Percentiles rank a stretch among this genome's conserved stretches.
phyloP scores from a whole-genome alignment of 2,329 filamentous ascomycete species.

The Phaeosphaeriaceae sp. region DNA sequence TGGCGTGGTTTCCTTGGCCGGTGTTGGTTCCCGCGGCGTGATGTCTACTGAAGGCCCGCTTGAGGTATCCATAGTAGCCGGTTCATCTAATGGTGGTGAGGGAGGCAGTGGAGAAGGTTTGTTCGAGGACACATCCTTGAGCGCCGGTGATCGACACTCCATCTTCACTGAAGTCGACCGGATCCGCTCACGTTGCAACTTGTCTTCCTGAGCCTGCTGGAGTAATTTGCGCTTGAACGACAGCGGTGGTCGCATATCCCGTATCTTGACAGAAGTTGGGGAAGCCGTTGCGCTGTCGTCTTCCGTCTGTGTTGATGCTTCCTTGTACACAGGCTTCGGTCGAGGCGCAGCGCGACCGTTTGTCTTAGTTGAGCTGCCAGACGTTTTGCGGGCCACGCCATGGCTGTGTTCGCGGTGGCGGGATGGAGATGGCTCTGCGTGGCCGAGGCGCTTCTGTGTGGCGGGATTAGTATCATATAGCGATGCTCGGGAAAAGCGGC shows the following conservation, averaged over 20 bases:
- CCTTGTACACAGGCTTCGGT: conserved; percentile 42
- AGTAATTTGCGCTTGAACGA: conserved; percentile 48
- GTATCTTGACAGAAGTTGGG: conserved; percentile 19
- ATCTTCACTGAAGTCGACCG: conserved; percentile 45
- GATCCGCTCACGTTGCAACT: conserved; percentile 45
- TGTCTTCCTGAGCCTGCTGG: conserved; percentile 47
- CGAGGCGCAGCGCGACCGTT: conserved; percentile 36
- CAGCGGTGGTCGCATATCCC: conserved; percentile 37
- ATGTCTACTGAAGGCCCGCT: conserved; percentile 24
- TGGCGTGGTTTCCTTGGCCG: conserved; percentile 31
- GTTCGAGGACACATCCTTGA: conserved; percentile 41
- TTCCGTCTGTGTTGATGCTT: conserved; percentile 45
- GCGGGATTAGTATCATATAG: conserved; percentile 27
- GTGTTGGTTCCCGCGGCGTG: conserved; percentile 28
- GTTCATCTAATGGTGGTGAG: conserved; percentile 31
- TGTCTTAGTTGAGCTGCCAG: conserved; percentile 50
- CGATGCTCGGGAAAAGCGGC: conserved; percentile 19
- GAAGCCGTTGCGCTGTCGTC: conserved; percentile 16
- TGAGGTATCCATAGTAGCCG: conserved; percentile 35
- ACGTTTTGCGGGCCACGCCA: conserved; percentile 44
- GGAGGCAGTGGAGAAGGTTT: conserved; percentile 41
- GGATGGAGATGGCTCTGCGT: conserved; percentile 46
- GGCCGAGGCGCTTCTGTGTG: conserved; percentile 46
- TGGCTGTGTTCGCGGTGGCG: conserved; percentile 45
- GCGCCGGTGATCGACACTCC: conserved; percentile 40